These are phyloP conservation scores for Pestalotiopsis sp. DNA, from an alignment of 2,329 filamentous ascomycete genomes.

Conservation along the genomic window DNA sequence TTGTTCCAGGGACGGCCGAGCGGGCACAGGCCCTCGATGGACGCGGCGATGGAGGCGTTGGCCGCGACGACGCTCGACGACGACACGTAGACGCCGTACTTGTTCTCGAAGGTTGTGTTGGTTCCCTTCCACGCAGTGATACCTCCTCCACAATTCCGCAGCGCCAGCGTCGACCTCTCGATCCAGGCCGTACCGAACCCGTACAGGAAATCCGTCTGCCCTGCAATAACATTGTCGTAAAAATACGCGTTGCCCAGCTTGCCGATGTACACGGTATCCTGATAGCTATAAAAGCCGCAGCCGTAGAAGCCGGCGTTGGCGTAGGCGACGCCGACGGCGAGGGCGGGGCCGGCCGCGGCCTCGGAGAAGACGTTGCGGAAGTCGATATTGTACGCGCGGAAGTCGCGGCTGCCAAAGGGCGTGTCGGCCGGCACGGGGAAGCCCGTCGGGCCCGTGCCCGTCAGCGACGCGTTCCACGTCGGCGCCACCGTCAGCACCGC, in stretches of 20 bases:
- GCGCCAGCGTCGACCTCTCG: slow-evolving; percentile 51
- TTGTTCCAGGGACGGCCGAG: slow-evolving; percentile 67
- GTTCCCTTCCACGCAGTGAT: slow-evolving; percentile 70
- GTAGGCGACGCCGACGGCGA: slow-evolving; percentile 62
- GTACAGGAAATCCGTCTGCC: slow-evolving; percentile 70
- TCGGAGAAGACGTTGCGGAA: slow-evolving; percentile 63
- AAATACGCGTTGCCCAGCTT: slow-evolving; percentile 70
- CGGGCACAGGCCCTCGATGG: slow-evolving; percentile 48
- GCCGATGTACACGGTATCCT: slow-evolving; percentile 69
- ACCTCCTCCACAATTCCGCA: slow-evolving; percentile 66
- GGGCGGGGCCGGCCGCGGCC: slow-evolving; percentile 53
- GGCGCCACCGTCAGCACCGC: slow-evolving; percentile 65
- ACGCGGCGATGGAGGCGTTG: slow-evolving; percentile 47
- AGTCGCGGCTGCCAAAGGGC: slow-evolving; percentile 65
- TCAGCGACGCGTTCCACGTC: slow-evolving; percentile 63
- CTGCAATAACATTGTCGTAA: slow-evolving; percentile 60
- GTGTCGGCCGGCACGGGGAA: slow-evolving; percentile 62
- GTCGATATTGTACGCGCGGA: slow-evolving; percentile 69
- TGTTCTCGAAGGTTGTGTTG: slow-evolving; percentile 68
- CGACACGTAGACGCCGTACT: slow-evolving; percentile 68
- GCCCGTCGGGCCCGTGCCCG: slow-evolving; percentile 64
- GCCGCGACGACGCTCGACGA: slow-evolving; percentile 55
- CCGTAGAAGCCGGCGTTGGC: slow-evolving; percentile 71
- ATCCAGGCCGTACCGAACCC: slow-evolving; percentile 69
- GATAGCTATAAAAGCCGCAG: slow-evolving; percentile 67